phyloP scores from a whole-genome alignment of 257 asterid species.

The Forsythia suspensa region DNA sequence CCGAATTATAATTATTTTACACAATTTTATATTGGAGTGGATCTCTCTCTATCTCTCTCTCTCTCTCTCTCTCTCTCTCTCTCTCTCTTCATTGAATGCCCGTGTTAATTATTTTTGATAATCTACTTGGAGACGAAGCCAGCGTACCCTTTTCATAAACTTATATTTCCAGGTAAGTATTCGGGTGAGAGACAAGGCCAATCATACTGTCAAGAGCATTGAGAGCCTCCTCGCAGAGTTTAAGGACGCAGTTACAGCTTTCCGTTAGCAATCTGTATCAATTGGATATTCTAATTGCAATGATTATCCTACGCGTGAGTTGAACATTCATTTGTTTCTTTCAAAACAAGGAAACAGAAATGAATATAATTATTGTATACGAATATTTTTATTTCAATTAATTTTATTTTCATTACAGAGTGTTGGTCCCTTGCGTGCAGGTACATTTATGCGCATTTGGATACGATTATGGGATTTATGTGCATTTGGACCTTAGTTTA shows the following conservation, averaged over 20 bases:
- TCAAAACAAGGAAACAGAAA: neutral
- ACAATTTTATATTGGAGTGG: too few relatives aligned
- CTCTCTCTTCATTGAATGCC: neutral
- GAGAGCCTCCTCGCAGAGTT: constrained; percentile 64
- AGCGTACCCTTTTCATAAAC: neutral
- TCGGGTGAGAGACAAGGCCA: constrained; percentile 61
- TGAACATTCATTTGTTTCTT: neutral
- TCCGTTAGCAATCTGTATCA: constrained; percentile 35
- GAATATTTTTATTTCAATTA: neutral
- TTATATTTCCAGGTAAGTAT: constrained; percentile 52
- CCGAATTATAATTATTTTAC: too few relatives aligned
- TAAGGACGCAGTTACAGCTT: constrained; percentile 55
- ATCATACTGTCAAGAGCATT: constrained; percentile 43
- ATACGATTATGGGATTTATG: too few relatives aligned
- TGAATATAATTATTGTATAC: neutral
- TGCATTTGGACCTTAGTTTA: too few relatives aligned
- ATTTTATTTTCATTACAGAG: too few relatives aligned
- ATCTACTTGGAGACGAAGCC: neutral
- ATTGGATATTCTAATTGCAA: neutral
- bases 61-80: too few relatives aligned
- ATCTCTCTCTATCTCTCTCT: too few relatives aligned
- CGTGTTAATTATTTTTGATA: neutral
- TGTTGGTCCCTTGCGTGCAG: neutral
- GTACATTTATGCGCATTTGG: neutral
- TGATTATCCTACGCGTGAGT: neutral